These are phyloP conservation scores for Chaetomium sp. DNA, from an alignment of 2,329 filamentous ascomycete species.

Conservation along the genomic window DNA sequence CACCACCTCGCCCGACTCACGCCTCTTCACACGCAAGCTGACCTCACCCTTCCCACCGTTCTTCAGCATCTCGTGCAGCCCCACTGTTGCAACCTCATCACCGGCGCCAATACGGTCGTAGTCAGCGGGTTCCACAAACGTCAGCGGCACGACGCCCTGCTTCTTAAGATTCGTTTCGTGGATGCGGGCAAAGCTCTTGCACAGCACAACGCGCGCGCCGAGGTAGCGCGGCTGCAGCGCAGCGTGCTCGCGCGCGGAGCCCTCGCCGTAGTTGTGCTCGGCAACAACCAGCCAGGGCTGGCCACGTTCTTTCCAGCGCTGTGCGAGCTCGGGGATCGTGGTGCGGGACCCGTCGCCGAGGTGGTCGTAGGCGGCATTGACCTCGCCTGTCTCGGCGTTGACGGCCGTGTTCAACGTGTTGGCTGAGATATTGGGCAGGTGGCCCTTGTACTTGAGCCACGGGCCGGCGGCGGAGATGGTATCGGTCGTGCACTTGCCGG, in stretches of 20 bases:
- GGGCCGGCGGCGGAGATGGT: constrained; percentile 97
- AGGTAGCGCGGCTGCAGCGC: constrained; percentile 80
- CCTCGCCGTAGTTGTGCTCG: constrained; percentile 96
- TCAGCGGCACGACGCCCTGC: constrained; percentile 91
- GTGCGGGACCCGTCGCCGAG: constrained; percentile 38
- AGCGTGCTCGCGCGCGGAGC: constrained; percentile 78
- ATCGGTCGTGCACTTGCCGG: constrained; percentile 97
- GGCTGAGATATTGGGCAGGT: constrained; percentile 93
- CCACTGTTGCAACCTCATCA: constrained; percentile 76
- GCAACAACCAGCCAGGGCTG: constrained; percentile 89
- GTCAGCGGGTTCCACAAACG: constrained; percentile 80
- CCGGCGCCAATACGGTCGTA: constrained; percentile 79
- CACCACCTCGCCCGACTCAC: constrained; percentile 55
- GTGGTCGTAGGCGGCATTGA: constrained; percentile 81
- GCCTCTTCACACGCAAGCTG: constrained; percentile 58
- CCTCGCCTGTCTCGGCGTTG: constrained; percentile 86
- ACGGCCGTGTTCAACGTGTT: constrained; percentile 96
- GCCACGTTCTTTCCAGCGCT: constrained; percentile 69
- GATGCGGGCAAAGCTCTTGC: constrained; percentile 77
- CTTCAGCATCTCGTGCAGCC: constrained; percentile 73
- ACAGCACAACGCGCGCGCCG: constrained; percentile 75
- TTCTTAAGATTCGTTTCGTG: constrained; percentile 94
- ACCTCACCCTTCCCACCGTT: constrained; percentile 75
- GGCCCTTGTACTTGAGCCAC: constrained; percentile 99
- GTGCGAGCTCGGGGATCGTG: constrained; percentile 82